Conservation (phyloP, 768 basidiomycete species). For the Lactarius hatsudake region DNA sequence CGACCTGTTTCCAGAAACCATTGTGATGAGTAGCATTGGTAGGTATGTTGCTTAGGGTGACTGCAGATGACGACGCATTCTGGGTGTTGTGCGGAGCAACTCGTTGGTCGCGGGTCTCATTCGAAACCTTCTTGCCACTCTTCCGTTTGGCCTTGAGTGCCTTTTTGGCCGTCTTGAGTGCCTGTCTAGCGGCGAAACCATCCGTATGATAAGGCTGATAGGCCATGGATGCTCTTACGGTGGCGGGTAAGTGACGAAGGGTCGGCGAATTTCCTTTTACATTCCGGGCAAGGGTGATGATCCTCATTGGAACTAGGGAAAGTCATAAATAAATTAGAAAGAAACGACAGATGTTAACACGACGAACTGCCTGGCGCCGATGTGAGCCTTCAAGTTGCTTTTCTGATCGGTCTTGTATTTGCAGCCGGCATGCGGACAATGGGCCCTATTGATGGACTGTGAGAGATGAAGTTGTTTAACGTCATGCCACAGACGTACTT, state of each 20-base stretch:
- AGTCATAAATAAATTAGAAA: neutral
- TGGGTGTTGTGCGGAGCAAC: neutral
- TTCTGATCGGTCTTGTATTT: constrained; percentile 5
- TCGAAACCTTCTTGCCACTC: neutral
- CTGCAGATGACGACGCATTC: neutral
- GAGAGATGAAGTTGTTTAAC: neutral
- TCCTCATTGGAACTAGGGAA: neutral
- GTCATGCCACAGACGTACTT: constrained; percentile 15
- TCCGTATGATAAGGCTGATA: constrained; percentile 16
- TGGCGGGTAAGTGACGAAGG: constrained; percentile 13
- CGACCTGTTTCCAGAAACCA: neutral
- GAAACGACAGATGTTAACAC: neutral
- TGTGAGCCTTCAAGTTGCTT: constrained; percentile 7
- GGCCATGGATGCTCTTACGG: constrained; percentile 6
- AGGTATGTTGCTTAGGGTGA: neutral
- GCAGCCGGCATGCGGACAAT: constrained; percentile 10
- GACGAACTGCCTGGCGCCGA: constrained; percentile 12
- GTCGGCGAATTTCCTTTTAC: neutral
- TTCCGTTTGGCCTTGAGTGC: neutral
- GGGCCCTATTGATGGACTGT: constrained; percentile 1
- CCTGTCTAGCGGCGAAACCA: neutral
- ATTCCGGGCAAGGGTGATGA: constrained; percentile 11
- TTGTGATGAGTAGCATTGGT: constrained; percentile 8
- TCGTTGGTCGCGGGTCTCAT: neutral
- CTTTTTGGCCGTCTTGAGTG: neutral